Evolutionary conservation across 495 filamentous ascomycete species (phyloP), one percentile per base, ranked within the genome.

Genomic region (Glarea lozoyensis): DNA sequence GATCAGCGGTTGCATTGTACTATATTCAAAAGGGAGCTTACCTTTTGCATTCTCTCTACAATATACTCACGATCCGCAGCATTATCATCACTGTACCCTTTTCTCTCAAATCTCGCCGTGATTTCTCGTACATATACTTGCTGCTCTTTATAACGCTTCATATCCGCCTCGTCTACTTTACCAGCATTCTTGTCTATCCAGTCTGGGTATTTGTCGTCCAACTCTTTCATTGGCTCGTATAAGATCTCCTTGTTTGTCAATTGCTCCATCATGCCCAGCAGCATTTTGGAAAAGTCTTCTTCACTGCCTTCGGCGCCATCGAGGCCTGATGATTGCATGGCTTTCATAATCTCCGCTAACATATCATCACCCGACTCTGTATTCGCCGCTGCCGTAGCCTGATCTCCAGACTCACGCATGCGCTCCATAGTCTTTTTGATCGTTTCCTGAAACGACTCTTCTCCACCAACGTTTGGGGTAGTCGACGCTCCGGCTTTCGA

Each of bases 191-290:
- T 82, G 49, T 71, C 73, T 57, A 98, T 67, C 92, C 92, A 98
- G 2, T 60, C 75, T 0, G 85, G 88, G 56, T 90, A 98, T 62
- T 95, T 96, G 18, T 82, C 80, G 56, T 90, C 68, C 47, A 97
- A 62, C 63, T 98, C 93, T 67, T 92, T 94, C 90, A 98, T 96
- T 12, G 92, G 92, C 65, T 96, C 89, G 55, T 98, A 96, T 32
- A 98, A 66, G 45, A 98, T 94, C 56, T 98, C 92, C 68, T 94
- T 97, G 57, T 92, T 93, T 1, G 92, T 96, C 43, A 98, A 68
- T 61, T 98, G 88, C 62, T 97, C 87, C 89, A 98, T 97, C 87
- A 96, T 94, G 20, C 82, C 85, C 68, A 93, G 69, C 22, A 97
- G 72, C 79, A 97, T 84, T 62, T 92, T 89, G 19, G 82, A 84